Evolutionary conservation across 495 filamentous ascomycete species (phyloP).

Genomic region (Talaromyces proteolyticus): DNA sequence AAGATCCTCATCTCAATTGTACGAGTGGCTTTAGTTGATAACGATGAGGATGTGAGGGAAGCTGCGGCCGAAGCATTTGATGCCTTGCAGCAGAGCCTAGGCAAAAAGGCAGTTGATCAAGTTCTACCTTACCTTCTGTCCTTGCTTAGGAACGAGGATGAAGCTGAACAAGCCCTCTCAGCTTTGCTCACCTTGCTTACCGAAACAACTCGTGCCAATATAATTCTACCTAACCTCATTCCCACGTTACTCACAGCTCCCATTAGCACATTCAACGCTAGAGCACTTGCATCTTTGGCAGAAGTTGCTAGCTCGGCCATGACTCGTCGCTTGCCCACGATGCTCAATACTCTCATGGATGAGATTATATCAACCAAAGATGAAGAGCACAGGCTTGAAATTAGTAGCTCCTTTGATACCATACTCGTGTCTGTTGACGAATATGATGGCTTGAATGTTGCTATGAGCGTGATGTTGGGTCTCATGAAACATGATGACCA

Average conservation of each 20-base stretch:
- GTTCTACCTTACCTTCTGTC: conserved; percentile 88
- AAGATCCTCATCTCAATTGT: conserved; percentile 92
- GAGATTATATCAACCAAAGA: conserved; percentile 77
- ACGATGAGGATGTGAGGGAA: conserved; percentile 83
- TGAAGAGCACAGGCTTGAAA: conserved; percentile 63
- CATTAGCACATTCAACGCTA: conserved; percentile 93
- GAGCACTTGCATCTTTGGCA: conserved; percentile 84
- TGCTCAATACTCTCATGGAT: conserved; percentile 90
- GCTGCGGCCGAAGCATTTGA: conserved; percentile 97
- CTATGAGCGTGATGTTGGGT: conserved; percentile 85
- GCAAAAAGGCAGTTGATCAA: conserved; percentile 90
- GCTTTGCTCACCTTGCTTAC: conserved; percentile 90
- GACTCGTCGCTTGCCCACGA: conserved; percentile 80
- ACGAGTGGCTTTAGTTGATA: conserved; percentile 86
- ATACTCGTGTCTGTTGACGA: conserved; percentile 92
- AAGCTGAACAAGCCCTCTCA: conserved; percentile 87
- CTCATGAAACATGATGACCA: conserved; percentile 92
- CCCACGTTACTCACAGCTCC: conserved; percentile 84
- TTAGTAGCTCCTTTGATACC: conserved; percentile 75
- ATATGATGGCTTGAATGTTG: conserved; percentile 88
- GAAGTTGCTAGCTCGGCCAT: conserved; percentile 84
- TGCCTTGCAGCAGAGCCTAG: conserved; percentile 83
- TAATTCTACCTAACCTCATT: conserved; percentile 93
- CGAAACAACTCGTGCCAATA: conserved; percentile 88
- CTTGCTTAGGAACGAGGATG: conserved; percentile 74